Percentiles rank a stretch among this genome's conserved stretches.
Evolutionary conservation across 1,139 yeast species (phyloP).

Genomic region (Blastobotrys persicus): DNA sequence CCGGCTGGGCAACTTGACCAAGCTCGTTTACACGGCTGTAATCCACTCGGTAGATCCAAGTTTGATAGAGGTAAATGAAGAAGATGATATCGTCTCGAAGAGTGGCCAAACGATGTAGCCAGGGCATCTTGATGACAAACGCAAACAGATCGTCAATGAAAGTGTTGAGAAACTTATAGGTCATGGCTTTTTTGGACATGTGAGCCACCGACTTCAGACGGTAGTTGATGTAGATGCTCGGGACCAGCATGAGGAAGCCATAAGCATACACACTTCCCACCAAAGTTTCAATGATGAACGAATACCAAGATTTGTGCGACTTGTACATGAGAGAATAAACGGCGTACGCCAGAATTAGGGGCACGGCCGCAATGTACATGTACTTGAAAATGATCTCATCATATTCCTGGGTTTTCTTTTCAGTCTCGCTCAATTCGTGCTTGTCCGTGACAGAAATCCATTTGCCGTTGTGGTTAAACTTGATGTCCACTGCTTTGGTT

Average conservation of each 20-base stretch:
- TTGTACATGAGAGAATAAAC: conserved; percentile 40
- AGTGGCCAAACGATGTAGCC: conserved; percentile 43
- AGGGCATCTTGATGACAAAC: conserved; percentile 42
- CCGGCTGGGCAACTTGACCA: conserved; percentile 42
- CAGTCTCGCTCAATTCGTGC: conserved; percentile 39
- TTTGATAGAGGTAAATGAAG: conserved; percentile 41
- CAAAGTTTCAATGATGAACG: conserved; percentile 40
- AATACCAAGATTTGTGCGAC: conserved; percentile 45
- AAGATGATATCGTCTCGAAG: conserved; percentile 43
- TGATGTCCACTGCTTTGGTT: conserved; percentile 39
- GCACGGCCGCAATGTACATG: conserved; percentile 39
- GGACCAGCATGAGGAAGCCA: conserved; percentile 42
- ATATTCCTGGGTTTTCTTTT: conserved; percentile 42
- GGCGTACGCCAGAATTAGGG: conserved; percentile 41
- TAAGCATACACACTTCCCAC: conserved; percentile 45
- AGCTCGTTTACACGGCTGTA: conserved; percentile 42
- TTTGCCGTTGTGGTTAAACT: conserved; percentile 21
- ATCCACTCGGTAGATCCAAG: conserved; percentile 43
- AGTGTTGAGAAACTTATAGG: conserved; percentile 43
- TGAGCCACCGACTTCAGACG: conserved; percentile 44
- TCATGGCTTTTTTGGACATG: conserved; percentile 43
- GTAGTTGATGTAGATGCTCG: conserved; percentile 43
- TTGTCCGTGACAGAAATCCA: conserved; percentile 35
- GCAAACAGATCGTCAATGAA: conserved; percentile 45
- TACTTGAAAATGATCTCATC: conserved; percentile 43